These are phyloP conservation scores for Thozetella sp. DNA, from an alignment of 495 filamentous ascomycete species.

Conservation along the genomic window DNA sequence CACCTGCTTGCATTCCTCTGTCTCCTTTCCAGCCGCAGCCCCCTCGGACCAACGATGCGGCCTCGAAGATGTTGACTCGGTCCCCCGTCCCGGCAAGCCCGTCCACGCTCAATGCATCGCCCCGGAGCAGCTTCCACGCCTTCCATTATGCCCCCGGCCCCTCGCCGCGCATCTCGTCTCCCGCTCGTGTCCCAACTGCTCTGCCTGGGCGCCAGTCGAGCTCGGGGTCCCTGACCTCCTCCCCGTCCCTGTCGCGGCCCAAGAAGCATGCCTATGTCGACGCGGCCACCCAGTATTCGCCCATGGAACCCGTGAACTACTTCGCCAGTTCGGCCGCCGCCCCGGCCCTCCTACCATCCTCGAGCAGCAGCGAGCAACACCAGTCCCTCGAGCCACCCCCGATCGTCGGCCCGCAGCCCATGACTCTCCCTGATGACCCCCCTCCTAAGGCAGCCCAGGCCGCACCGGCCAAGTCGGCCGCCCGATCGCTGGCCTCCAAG, in stretches of 20 bases:
- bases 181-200: constrained; percentile 41
- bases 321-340: constrained; percentile 31
- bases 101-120: constrained; percentile 44
- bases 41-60: constrained; percentile 24
- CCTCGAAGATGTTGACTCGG: constrained; percentile 51
- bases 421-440: constrained; percentile 21
- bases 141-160: constrained; percentile 48
- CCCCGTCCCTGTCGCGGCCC: constrained; percentile 32
- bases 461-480: neutral
- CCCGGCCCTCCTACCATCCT: constrained; percentile 26
- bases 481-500: neutral
- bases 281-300: constrained; percentile 59
- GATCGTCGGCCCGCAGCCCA: constrained; percentile 13
- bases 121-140: constrained; percentile 29
- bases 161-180: constrained; percentile 41
- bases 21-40: constrained; percentile 9
- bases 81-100: constrained; percentile 43
- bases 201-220: constrained; percentile 42
- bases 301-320: constrained; percentile 46
- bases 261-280: constrained; percentile 53
- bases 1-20: neutral
- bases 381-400: constrained; percentile 26
- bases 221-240: constrained; percentile 32
- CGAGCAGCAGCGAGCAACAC: constrained; percentile 12
- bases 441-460: constrained; percentile 11